Conservation (phyloP, 2,329 filamentous ascomycete genomes). For the Trichoderma afroharzianum region DNA sequence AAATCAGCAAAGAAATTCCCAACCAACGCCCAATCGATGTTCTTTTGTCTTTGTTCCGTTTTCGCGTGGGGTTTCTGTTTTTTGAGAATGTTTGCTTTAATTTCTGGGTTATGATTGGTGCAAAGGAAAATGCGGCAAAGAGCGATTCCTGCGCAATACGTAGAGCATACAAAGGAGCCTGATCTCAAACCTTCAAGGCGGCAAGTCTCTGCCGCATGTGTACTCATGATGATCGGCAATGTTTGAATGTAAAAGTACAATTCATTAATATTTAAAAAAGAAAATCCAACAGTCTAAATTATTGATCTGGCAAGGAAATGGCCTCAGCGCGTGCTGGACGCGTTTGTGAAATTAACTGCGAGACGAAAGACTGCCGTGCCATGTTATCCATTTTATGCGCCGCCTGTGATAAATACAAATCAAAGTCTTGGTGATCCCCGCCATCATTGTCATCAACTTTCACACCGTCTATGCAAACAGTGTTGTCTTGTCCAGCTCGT, state of each 20-base stretch:
- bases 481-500: conserved; percentile 71
- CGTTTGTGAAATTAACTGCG: not conserved
- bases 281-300: not conserved
- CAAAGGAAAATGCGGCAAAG: not conserved
- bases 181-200: not conserved
- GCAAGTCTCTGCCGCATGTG: not conserved
- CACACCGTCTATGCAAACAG: conserved; percentile 65
- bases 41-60: not conserved
- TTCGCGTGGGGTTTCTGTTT: not conserved
- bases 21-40: not conserved
- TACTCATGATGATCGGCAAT: not conserved
- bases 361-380: conserved; percentile 1
- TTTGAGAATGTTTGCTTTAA: not conserved
- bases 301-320: not conserved
- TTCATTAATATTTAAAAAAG: not conserved
- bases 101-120: not conserved
- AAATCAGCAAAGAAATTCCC: not conserved
- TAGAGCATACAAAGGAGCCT: not conserved
- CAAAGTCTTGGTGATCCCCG: not conserved
- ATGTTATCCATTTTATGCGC: conserved; percentile 8
- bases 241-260: not conserved
- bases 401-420: conserved; percentile 5
- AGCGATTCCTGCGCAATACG: not conserved
- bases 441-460: not conserved
- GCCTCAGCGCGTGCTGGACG: not conserved